phyloP scores from a whole-genome alignment of 164 flowering plant species.

The Umbellularia californica region DNA sequence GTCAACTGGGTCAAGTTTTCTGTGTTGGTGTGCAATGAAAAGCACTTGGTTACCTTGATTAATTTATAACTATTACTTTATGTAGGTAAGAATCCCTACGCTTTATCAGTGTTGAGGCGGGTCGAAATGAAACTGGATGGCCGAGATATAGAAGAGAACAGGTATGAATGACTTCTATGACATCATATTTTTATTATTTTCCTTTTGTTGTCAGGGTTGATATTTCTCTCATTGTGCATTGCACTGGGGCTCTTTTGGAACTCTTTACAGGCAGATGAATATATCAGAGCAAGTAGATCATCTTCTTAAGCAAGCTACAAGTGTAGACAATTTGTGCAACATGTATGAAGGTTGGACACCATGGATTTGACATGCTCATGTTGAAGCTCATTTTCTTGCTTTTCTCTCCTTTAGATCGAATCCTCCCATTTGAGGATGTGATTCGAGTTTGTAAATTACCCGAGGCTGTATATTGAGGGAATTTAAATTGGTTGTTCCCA shows the following conservation, averaged over 20 bases:
- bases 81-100: constrained; percentile 83
- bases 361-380: constrained; percentile 56
- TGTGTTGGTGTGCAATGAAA: no score
- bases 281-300: constrained; percentile 87
- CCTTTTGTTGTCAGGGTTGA: background rate
- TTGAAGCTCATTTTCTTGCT: background rate
- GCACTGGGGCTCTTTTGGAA: constrained; percentile 4
- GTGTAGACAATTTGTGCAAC: constrained; percentile 87
- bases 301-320: constrained; percentile 88
- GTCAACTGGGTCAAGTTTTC: no score
- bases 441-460: constrained; percentile 4
- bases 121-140: constrained; percentile 94
- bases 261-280: constrained; percentile 53
- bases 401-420: background rate
- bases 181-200: background rate
- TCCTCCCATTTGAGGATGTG: background rate
- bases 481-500: no score
- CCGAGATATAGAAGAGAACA: constrained; percentile 60
- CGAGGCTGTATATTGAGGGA: background rate
- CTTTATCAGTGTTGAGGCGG: constrained; percentile 72
- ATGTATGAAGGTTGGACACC: constrained; percentile 99
- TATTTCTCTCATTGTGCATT: background rate
- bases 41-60: background rate
- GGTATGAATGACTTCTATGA: constrained; percentile 38
- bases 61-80: constrained; percentile 6